phyloP scores from a whole-genome alignment of 1,284 basidiomycete genomes.

The Cryptococcus sp. region DNA sequence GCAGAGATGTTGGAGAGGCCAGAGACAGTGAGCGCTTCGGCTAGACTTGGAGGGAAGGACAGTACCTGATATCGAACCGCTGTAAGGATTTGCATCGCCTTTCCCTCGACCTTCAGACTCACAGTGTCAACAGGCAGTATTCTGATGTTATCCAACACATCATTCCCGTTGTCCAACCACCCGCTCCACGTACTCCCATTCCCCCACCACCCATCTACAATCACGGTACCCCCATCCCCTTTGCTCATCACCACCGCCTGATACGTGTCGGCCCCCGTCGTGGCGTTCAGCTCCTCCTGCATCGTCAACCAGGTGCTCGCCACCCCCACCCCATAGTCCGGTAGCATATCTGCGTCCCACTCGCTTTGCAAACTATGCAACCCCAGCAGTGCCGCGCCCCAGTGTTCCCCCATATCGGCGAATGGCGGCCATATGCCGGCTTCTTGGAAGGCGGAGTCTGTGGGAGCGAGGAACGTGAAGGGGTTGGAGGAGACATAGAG shows the following conservation, averaged over 20 bases:
- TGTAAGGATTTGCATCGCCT: background rate
- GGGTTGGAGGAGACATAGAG: slow-evolving; percentile 13
- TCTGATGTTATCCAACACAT: slow-evolving; percentile 21
- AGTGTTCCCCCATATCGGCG: slow-evolving; percentile 12
- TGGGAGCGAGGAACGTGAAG: slow-evolving; percentile 35
- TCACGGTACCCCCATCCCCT: slow-evolving; percentile 17
- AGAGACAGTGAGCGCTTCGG: slow-evolving; percentile 16
- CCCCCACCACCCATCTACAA: slow-evolving; percentile 21
- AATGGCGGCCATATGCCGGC: slow-evolving; percentile 33
- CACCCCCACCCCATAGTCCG: slow-evolving; percentile 1
- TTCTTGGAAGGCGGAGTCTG: slow-evolving; percentile 33
- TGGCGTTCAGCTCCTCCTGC: slow-evolving; percentile 5
- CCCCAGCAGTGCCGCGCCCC: slow-evolving; percentile 26
- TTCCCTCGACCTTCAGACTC: slow-evolving; percentile 11
- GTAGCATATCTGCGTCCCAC: slow-evolving; percentile 7
- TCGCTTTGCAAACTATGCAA: slow-evolving; percentile 29
- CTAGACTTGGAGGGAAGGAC: slow-evolving; percentile 26
- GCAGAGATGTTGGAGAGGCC: slow-evolving; percentile 27
- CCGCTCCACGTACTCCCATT: slow-evolving; percentile 31
- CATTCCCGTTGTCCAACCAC: slow-evolving; percentile 13
- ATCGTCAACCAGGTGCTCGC: slow-evolving; percentile 6
- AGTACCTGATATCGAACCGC: slow-evolving; percentile 18
- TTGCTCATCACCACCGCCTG: slow-evolving; percentile 26
- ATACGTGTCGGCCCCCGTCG: slow-evolving; percentile 3
- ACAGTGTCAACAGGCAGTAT: slow-evolving; percentile 38